phyloP scores from a whole-genome alignment of 169 alveolate genomes.

The Perkinsus marinus region DNA sequence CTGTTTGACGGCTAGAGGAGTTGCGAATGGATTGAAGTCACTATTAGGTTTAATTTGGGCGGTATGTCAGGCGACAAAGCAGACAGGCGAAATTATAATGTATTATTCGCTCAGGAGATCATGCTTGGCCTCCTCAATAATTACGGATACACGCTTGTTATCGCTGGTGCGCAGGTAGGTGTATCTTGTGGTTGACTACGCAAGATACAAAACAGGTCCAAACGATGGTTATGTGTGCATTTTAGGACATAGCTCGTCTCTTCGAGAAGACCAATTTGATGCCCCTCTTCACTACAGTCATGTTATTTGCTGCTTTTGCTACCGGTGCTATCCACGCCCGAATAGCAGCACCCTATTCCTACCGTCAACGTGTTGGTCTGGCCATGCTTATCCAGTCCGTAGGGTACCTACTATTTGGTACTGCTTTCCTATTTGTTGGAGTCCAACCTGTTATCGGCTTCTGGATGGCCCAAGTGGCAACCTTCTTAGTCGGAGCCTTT shows the following conservation, averaged over 20 bases:
- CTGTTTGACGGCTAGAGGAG: no score
- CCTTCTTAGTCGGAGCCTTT: not conserved
- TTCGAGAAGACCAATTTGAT: not conserved
- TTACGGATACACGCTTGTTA: not conserved
- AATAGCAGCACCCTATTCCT: not conserved
- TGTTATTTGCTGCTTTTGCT: not conserved
- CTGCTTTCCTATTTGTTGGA: not conserved
- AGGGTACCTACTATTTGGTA: not conserved
- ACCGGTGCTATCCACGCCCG: not conserved
- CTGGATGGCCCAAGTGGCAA: not conserved
- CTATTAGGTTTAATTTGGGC: not conserved
- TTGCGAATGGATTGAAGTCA: not conserved
- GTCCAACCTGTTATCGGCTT: not conserved
- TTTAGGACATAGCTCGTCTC: not conserved
- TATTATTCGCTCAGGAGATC: not conserved
- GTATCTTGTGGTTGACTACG: not conserved
- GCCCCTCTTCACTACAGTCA: not conserved
- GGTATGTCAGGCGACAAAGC: not conserved
- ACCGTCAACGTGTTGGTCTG: not conserved
- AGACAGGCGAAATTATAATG: not conserved
- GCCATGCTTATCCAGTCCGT: not conserved
- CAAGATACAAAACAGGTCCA: not conserved
- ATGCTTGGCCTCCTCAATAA: not conserved
- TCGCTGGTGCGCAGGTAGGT: not conserved
- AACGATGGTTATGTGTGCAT: not conserved